Conservation (phyloP, 1,284 basidiomycete species). For the Entoloma clypeatum region DNA sequence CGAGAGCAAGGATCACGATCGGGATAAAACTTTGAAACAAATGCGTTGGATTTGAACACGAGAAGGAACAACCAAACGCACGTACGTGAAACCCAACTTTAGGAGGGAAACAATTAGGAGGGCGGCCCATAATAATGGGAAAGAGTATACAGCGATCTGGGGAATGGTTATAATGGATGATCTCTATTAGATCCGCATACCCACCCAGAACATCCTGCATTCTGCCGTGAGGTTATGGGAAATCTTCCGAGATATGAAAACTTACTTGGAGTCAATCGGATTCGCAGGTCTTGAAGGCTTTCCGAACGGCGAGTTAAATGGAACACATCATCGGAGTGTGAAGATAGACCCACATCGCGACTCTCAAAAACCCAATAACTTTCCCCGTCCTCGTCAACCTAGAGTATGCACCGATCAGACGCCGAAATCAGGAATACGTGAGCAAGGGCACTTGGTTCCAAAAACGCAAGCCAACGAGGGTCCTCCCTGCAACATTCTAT, state of each 20-base stretch:
- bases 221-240: neutral
- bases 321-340: slow-evolving; percentile 10
- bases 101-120: slow-evolving; percentile 85
- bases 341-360: slow-evolving; percentile 64
- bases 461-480: slow-evolving; percentile 87
- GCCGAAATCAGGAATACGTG: neutral
- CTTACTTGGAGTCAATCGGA: slow-evolving; percentile 83
- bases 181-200: slow-evolving; percentile 17
- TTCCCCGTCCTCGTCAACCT: slow-evolving; percentile 93
- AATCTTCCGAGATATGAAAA: slow-evolving; percentile 9
- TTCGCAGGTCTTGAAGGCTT: slow-evolving; percentile 90
- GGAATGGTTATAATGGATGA: slow-evolving; percentile 8
- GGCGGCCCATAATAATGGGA: slow-evolving; percentile 82
- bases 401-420: slow-evolving; percentile 7
- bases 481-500: slow-evolving; percentile 88
- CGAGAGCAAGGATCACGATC: slow-evolving; percentile 82
- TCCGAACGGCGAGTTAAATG: slow-evolving; percentile 4
- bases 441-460: slow-evolving; percentile 80
- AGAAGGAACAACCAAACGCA: slow-evolving; percentile 13
- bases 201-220: slow-evolving; percentile 86
- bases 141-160: slow-evolving; percentile 85
- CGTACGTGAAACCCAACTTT: slow-evolving; percentile 83
- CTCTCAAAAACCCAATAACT: slow-evolving; percentile 96
- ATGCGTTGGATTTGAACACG: slow-evolving; percentile 31
- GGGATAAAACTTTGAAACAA: slow-evolving; percentile 88